A percentile compares a stretch with the other conserved stretches of the same genome.
These are phyloP conservation scores for Deinandra increscens DNA, from an alignment of 129 eudicot species.

Conservation along the genomic window DNA sequence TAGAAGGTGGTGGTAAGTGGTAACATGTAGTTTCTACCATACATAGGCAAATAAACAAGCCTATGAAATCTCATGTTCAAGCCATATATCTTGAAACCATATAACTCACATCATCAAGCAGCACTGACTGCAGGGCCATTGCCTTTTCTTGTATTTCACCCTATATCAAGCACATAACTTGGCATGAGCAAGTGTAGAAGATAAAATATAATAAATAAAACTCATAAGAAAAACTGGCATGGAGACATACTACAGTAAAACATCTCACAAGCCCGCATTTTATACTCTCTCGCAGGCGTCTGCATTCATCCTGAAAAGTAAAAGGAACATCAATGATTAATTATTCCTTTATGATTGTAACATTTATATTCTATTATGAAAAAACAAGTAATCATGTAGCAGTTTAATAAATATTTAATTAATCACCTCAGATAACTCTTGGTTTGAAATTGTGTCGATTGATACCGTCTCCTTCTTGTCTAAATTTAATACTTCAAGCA, in stretches of 20 bases:
- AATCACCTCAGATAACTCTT: conserved; percentile 79
- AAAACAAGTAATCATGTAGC: background rate
- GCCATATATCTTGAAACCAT: conserved; percentile 27
- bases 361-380: background rate
- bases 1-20: background rate
- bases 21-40: conserved; percentile 12
- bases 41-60: conserved; percentile 8
- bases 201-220: background rate
- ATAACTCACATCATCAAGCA: conserved; percentile 76
- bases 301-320: conserved; percentile 86
- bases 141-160: conserved; percentile 90
- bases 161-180: conserved; percentile 42
- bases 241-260: conserved; percentile 72
- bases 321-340: background rate
- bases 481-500: conserved; percentile 81
- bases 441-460: conserved; percentile 76
- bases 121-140: conserved; percentile 61
- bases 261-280: conserved; percentile 86
- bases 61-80: conserved; percentile 30
- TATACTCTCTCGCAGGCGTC: conserved; percentile 80
- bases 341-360: background rate
- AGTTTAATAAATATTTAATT: background rate
- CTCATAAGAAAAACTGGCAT: conserved; percentile 1
- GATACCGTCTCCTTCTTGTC: conserved; percentile 78
- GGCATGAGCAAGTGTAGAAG: background rate